Percentiles rank a stretch among this genome's conserved stretches.
Conservation (phyloP, 257 asterid species). For the Fraxinus anomala region DNA sequence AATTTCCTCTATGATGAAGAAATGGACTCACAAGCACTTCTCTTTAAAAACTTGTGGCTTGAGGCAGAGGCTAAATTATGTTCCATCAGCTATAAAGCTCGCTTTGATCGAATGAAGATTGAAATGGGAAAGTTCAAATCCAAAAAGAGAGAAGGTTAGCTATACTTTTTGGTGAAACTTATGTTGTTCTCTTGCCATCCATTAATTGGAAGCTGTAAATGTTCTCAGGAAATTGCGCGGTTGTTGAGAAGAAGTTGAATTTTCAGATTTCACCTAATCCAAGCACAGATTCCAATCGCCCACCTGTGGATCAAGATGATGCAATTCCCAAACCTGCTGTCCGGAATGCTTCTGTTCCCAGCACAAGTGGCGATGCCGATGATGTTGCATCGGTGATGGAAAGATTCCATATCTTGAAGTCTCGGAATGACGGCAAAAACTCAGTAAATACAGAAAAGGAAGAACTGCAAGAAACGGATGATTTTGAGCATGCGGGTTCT, state of each 20-base stretch:
- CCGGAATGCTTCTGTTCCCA: slow-evolving; percentile 12
- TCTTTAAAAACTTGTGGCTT: slow-evolving; percentile 87
- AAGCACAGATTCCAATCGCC: slow-evolving; percentile 1
- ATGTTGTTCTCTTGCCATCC: slow-evolving; percentile 21
- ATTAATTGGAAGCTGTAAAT: slow-evolving; percentile 27
- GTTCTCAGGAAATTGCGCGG: slow-evolving; percentile 30
- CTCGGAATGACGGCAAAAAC: slow-evolving; percentile 16
- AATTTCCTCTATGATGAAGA: slow-evolving; percentile 58
- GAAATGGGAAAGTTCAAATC: slow-evolving; percentile 56
- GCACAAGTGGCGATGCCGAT: slow-evolving; percentile 14
- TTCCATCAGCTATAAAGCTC: slow-evolving; percentile 73
- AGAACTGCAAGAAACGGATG: slow-evolving; percentile 15
- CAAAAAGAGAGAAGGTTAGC: slow-evolving; percentile 55
- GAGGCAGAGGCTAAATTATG: slow-evolving; percentile 93
- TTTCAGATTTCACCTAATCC: slow-evolving; percentile 23
- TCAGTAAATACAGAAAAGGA: slow-evolving; percentile 8
- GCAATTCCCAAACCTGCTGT: not conserved
- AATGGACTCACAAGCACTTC: slow-evolving; percentile 59
- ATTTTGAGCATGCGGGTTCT: not conserved
- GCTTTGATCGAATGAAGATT: slow-evolving; percentile 68
- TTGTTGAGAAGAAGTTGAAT: slow-evolving; percentile 14
- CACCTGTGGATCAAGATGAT: slow-evolving; percentile 6
- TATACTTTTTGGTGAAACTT: slow-evolving; percentile 5
- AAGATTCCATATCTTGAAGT: slow-evolving; percentile 26
- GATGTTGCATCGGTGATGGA: slow-evolving; percentile 17